Base-by-base conservation (phyloP, 78 protist genomes). In the Bodo saltans region DNA sequence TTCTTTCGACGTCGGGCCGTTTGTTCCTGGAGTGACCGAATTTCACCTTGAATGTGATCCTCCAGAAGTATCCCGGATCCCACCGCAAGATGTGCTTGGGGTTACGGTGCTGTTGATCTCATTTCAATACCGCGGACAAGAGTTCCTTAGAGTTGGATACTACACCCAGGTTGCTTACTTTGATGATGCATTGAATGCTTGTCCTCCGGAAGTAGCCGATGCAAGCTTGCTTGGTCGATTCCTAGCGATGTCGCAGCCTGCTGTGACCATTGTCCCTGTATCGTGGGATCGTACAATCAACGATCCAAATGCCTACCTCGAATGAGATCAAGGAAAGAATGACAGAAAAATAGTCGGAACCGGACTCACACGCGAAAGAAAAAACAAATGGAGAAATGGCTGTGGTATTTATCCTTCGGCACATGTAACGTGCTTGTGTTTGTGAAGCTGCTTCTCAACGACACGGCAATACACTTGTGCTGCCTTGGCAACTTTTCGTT, bases 71-170 rank as follows among this genome's bases (percentile, higher is more conserved):
- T 0, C 30, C 33, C 25, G 21, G 3, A 70, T 83, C 78, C 79
- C 78, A 4, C 70, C 86, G 12, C 71, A 38, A 1, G 79, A 70
- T 42, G 40, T 83, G 4, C 8, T 70, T 29, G 72, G 53, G 34
- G 69, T 72, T 53, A 70, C 78, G n/a, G 79, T 3, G 30, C 74
- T 83, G 32, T 1, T 83, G 26, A n/a, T 83, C 34, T 1, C 38
- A 21, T n/a, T 70, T 33, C 3, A 4, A 12, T 83, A 52, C 60
- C 72, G 41, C 1, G 68, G 26, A 26, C 76, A 83, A 26, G 86
- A 71, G 74, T 83, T 83, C 71, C 69, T 39, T 34, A 3, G 86
- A 38, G 38, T 83, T 29, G 86, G 79, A 1, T 71, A 83, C 79
- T 83, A 71, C 34, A 78, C 69, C 60, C 11, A 70, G 39, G 38